Percentiles rank a stretch among this genome's conserved stretches.
Evolutionary conservation across 208 protist species (phyloP).

Genomic region (Acanthamoeba triangularis): DNA sequence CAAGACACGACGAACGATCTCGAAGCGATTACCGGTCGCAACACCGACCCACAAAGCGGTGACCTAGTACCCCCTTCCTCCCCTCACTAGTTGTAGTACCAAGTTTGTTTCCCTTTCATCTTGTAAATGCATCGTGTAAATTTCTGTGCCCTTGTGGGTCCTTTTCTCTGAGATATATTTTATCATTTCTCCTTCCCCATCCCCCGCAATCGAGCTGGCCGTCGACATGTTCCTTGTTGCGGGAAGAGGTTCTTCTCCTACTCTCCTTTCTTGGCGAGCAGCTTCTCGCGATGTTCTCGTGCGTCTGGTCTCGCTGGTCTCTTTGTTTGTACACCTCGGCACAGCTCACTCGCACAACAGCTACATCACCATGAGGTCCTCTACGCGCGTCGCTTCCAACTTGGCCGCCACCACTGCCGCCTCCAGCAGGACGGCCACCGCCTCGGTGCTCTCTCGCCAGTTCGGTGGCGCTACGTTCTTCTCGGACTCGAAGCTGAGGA

Average conservation of each 20-base stretch:
- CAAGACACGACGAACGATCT: neutral
- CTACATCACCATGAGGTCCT: neutral
- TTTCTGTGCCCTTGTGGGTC: no score
- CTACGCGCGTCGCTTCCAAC: neutral
- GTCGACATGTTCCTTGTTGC: neutral
- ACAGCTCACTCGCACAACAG: neutral
- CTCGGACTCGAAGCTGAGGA: slow-evolving; percentile 34
- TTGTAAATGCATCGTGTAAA: neutral
- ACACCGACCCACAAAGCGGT: no score
- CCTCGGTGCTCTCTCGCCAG: neutral
- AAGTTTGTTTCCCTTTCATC: no score
- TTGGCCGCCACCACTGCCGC: neutral
- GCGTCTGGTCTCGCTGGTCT: no score
- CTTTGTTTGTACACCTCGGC: neutral
- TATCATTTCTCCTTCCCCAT: neutral
- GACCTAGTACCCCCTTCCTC: no score
- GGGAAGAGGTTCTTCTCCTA: neutral
- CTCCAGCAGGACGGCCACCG: neutral
- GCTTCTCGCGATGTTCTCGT: no score
- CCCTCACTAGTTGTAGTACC: no score
- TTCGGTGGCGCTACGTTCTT: slow-evolving; percentile 31
- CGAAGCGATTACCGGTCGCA: neutral
- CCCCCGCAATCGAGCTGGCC: no score
- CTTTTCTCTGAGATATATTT: no score
- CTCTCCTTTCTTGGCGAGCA: no score